Evolutionary conservation across 2,329 filamentous ascomycete genomes (phyloP).

Genomic region (Teratosphaeria pseudoeucalypti): DNA sequence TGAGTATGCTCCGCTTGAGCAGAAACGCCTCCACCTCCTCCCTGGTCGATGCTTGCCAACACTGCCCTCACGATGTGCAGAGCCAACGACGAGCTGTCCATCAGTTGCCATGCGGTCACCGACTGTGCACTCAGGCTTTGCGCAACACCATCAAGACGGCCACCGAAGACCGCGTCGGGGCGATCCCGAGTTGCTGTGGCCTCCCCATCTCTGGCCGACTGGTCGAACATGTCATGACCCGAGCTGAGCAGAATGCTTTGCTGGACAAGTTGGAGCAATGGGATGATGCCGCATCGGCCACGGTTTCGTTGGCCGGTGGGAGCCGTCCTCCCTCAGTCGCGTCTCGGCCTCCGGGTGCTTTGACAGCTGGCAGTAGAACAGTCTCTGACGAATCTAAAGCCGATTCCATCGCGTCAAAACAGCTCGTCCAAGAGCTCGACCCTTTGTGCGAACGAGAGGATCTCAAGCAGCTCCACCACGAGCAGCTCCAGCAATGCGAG

Average conservation of each 20-base stretch:
- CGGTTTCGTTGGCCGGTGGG: background rate
- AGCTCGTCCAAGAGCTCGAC: constrained; percentile 10
- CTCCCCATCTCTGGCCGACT: constrained; percentile 29
- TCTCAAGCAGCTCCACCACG: constrained; percentile 15
- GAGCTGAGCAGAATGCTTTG: constrained; percentile 28
- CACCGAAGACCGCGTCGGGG: constrained; percentile 18
- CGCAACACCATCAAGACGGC: constrained; percentile 28
- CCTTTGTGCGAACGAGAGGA: constrained; percentile 15
- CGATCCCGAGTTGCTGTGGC: constrained; percentile 32
- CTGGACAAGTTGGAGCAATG: constrained; percentile 22
- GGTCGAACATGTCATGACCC: constrained; percentile 29
- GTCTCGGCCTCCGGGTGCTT: constrained; percentile 5
- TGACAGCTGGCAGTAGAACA: constrained; percentile 7
- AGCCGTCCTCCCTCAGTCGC: constrained; percentile 4
- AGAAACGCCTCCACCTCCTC: constrained; percentile 17
- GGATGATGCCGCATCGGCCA: constrained; percentile 18
- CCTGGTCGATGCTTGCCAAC: constrained; percentile 19
- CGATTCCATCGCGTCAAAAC: constrained; percentile 4
- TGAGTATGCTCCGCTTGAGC: constrained; percentile 22
- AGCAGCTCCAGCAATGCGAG: constrained; percentile 21
- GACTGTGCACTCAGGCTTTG: constrained; percentile 24
- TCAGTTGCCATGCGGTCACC: constrained; percentile 25
- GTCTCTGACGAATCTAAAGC: constrained; percentile 11
- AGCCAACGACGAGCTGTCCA: constrained; percentile 21
- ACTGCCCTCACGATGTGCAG: constrained; percentile 19